phyloP scores from a whole-genome alignment of 345 rosid genomes.

The Microthlaspi erraticum region DNA sequence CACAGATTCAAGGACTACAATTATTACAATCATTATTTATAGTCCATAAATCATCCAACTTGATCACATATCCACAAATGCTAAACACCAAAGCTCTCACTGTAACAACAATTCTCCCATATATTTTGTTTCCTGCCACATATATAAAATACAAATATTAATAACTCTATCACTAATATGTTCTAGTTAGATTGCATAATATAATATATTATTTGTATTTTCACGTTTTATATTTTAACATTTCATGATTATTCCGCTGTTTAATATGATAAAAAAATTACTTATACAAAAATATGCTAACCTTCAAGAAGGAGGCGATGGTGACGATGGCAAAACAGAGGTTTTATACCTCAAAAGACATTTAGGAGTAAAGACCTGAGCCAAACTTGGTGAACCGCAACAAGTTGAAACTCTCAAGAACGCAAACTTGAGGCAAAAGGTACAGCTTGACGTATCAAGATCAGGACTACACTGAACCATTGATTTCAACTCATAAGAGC shows the following conservation, averaged over 20 bases:
- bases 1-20: neutral
- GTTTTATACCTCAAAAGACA: conserved; percentile 29
- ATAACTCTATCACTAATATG: too few relatives aligned
- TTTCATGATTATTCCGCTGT: too few relatives aligned
- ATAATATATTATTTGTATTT: too few relatives aligned
- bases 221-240: too few relatives aligned
- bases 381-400: conserved; percentile 3
- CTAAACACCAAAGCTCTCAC: conserved; percentile 17
- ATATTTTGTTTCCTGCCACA: conserved; percentile 20
- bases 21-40: neutral
- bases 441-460: conserved; percentile 10
- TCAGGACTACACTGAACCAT: conserved; percentile 37
- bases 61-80: conserved; percentile 20
- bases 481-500: conserved; percentile 19
- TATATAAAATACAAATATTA: neutral
- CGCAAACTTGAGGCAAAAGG: neutral
- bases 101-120: conserved; percentile 5
- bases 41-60: neutral
- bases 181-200: neutral
- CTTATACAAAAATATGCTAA: neutral
- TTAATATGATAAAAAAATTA: neutral
- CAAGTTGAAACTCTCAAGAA: conserved; percentile 4
- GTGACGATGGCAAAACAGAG: neutral
- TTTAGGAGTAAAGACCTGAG: conserved; percentile 30
- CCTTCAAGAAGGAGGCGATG: neutral